Evolutionary conservation across 805 yeast species (phyloP), one percentile per base, ranked within the genome.

Genomic region (Wickerhamiella kurtzmanii): DNA sequence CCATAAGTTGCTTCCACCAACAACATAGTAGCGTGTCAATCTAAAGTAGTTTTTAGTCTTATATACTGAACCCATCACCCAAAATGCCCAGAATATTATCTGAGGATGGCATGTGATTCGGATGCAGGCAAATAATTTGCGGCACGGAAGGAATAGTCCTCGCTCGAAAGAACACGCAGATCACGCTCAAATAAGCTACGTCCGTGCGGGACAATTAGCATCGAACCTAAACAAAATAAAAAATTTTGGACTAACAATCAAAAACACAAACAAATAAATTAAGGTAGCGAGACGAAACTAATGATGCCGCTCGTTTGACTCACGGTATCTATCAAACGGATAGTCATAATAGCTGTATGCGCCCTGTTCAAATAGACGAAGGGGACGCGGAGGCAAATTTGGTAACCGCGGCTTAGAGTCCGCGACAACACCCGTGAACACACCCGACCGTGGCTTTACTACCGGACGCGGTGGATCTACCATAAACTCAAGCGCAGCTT

Each of bases 271-370:
- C 38, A 42, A 45, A 45, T 42, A 43, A 45, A 45, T 45, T 42
- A 41, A 28, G 3, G 21, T 9, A 37, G 15, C 3, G 25, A 16
- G 25, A 21, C 4, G 4, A 40, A 2, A 22, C 42, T 37, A 40
- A 16, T 15, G 40, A 16, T 48, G 47, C 11, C 57, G 50, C 41
- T 53, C 55, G 41, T 53, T 45, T 39, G 55, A 53, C 35, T 51
- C 56, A n/a, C 52, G 50, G 41, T 51, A 55, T 6, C 45, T 35
- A 35, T 45, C 49, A 37, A 37, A 44, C 19, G 46, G 22, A 49
- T 45, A 15, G 17, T 38, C 47, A 25, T 35, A 19, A 9, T 37
- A 13, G 22, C 39, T 42, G 42, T 50, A 44, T 18, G 37, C 22
- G 22, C 47, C 52, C n/a, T 37, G 38, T 8, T 47, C 50, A 40